A percentile compares a stretch with the other conserved stretches of the same genome.
Evolutionary conservation across 176 grass and related monocot species (phyloP).

Genomic region (Bothriochloa decipiens): DNA sequence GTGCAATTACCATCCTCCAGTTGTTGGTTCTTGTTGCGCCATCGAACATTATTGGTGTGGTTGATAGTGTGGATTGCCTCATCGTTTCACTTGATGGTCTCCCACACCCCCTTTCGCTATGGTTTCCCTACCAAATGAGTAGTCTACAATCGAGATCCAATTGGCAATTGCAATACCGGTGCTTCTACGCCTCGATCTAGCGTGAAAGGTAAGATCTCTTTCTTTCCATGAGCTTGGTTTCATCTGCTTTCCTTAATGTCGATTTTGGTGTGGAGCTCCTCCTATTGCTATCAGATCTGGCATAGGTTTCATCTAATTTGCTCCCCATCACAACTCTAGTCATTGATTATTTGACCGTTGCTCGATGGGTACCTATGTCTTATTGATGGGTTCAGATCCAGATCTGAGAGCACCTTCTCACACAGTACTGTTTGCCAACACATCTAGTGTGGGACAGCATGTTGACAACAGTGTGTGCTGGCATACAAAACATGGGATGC

Average conservation of each 20-base stretch:
- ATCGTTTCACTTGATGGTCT: not conserved
- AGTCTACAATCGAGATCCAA: not conserved
- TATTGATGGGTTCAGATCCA: not conserved
- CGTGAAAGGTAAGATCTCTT: not conserved
- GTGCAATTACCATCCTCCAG: not conserved
- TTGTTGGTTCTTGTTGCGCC: not conserved
- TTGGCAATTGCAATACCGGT: not conserved
- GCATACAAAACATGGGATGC: not conserved
- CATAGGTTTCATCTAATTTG: not conserved
- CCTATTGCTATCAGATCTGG: not conserved
- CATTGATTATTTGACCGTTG: fast-evolving
- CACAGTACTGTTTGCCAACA: not conserved
- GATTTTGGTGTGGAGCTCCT: not conserved
- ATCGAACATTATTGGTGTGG: not conserved
- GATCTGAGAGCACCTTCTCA: not conserved
- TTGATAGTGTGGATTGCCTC: not conserved
- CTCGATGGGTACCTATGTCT: not conserved
- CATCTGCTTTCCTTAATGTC: too few species aligned
- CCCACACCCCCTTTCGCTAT: not conserved
- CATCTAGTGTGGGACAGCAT: not conserved
- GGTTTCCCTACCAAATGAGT: not conserved
- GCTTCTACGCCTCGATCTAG: not conserved
- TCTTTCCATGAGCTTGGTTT: not conserved
- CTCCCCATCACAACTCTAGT: not conserved
- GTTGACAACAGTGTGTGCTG: not conserved